Evolutionary conservation across 352 stramenopile species (phyloP).

Genomic region (Phytophthora pinifolia): DNA sequence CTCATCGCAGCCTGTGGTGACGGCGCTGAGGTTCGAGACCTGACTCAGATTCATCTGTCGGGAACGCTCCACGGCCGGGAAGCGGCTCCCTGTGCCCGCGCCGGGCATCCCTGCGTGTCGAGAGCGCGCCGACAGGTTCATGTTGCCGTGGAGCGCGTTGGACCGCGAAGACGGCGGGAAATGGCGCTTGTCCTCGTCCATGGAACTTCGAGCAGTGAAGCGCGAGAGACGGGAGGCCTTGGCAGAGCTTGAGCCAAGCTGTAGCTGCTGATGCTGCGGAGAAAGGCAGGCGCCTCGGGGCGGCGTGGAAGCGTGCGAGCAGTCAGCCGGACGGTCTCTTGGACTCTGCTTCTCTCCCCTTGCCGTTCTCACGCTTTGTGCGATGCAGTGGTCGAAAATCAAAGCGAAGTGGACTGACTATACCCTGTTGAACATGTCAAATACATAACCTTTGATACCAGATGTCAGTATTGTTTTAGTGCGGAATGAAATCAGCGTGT

Average conservation of each 20-base stretch:
- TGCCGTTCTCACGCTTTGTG: slow-evolving; percentile 15
- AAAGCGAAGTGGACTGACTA: no score
- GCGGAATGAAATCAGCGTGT: no score
- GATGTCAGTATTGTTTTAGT: no score
- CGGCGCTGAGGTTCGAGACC: slow-evolving; percentile 28
- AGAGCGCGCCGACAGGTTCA: slow-evolving; percentile 30
- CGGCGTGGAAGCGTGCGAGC: neutral
- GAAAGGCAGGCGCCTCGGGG: no score
- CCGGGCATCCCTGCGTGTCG: slow-evolving; percentile 6
- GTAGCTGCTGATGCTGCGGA: slow-evolving; percentile 6
- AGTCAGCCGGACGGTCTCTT: slow-evolving; percentile 15
- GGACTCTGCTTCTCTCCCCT: slow-evolving; percentile 5
- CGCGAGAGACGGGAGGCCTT: slow-evolving; percentile 4
- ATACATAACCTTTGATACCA: no score
- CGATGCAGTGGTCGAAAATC: no score
- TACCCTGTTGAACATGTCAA: no score
- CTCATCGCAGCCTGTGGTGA: slow-evolving; percentile 44
- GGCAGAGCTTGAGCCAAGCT: neutral
- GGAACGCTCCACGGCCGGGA: slow-evolving; percentile 36
- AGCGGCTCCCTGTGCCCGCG: slow-evolving; percentile 18
- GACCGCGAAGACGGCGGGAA: slow-evolving; percentile 30
- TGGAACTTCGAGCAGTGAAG: slow-evolving; percentile 8
- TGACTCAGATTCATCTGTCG: slow-evolving; percentile 55
- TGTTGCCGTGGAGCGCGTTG: slow-evolving; percentile 25
- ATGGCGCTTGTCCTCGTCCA: slow-evolving; percentile 41